These are phyloP conservation scores for Amesomyces nigricolor DNA, from an alignment of 2,329 filamentous ascomycete species.

Conservation along the genomic window DNA sequence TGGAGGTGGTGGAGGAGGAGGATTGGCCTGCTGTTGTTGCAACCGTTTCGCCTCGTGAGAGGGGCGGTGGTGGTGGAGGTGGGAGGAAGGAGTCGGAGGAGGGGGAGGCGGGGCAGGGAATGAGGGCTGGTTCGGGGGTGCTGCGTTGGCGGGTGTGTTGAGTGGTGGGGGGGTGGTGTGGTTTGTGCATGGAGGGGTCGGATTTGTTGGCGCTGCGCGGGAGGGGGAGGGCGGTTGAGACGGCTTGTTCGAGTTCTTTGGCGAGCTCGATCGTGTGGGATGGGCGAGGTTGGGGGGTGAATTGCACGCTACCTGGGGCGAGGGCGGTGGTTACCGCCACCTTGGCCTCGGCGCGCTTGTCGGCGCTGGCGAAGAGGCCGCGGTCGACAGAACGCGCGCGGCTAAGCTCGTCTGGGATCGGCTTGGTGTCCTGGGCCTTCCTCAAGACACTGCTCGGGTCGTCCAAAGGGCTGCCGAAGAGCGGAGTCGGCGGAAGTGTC, in stretches of 20 bases:
- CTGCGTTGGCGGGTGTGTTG: slow-evolving; percentile 38
- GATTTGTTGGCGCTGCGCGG: slow-evolving; percentile 31
- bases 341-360: slow-evolving; percentile 60
- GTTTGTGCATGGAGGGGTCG: slow-evolving; percentile 38
- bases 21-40: slow-evolving; percentile 45
- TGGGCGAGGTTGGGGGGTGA: slow-evolving; percentile 41
- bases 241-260: slow-evolving; percentile 13
- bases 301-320: slow-evolving; percentile 55
- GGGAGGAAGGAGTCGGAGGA: slow-evolving; percentile 37
- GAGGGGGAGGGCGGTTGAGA: background rate
- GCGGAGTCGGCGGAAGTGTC: slow-evolving; percentile 36
- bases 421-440: slow-evolving; percentile 38
- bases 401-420: slow-evolving; percentile 39
- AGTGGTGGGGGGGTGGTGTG: slow-evolving; percentile 31
- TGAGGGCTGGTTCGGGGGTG: slow-evolving; percentile 31
- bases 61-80: slow-evolving; percentile 9
- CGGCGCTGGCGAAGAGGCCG: slow-evolving; percentile 49
- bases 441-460: slow-evolving; percentile 41
- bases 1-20: slow-evolving; percentile 36
- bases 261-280: slow-evolving; percentile 17
- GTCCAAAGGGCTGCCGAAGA: slow-evolving; percentile 32
- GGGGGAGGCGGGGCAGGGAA: slow-evolving; percentile 43
- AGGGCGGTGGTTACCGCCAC: slow-evolving; percentile 57
- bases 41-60: slow-evolving; percentile 38
- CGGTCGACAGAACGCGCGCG: slow-evolving; percentile 61